A percentile compares a stretch with the other conserved stretches of the same genome.
Evolutionary conservation across 2,329 filamentous ascomycete species (phyloP).

Genomic region (Fusarium compactum): DNA sequence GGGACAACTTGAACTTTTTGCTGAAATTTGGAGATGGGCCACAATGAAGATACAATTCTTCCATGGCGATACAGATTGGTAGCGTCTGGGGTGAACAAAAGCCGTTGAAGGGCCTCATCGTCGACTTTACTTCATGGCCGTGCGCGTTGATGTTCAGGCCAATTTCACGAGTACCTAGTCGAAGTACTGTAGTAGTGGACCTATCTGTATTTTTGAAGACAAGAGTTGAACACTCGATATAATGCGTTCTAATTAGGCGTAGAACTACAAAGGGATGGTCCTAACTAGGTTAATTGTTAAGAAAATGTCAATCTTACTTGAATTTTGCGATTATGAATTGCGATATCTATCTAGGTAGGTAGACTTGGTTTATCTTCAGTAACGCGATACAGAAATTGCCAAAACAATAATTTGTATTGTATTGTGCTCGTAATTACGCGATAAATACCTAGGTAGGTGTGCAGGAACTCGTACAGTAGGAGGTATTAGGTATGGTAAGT

Average conservation of each 20-base stretch:
- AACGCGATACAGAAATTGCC: neutral
- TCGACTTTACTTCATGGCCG: neutral
- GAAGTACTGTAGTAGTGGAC: constrained; percentile 17
- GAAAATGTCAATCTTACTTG: neutral
- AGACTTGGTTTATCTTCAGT: neutral
- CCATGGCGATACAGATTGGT: constrained; percentile 1
- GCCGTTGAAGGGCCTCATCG: neutral
- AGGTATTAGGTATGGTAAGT: neutral
- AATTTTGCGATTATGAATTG: neutral
- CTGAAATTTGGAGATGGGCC: neutral
- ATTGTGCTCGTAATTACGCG: neutral
- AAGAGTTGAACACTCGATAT: constrained; percentile 7
- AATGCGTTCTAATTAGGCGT: neutral
- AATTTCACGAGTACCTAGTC: constrained; percentile 1
- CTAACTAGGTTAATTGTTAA: neutral
- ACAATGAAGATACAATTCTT: neutral
- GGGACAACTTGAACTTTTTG: neutral
- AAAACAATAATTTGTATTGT: neutral
- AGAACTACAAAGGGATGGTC: neutral
- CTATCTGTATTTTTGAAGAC: constrained; percentile 16
- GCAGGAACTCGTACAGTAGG: neutral
- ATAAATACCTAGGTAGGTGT: no score
- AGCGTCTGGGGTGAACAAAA: neutral
- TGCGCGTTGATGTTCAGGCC: constrained; percentile 1
- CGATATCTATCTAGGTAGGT: neutral